Percentiles rank a stretch among this genome's conserved stretches.
phyloP scores from a whole-genome alignment of 768 basidiomycete genomes.

The Krasilnikovozyma curviuscula region DNA sequence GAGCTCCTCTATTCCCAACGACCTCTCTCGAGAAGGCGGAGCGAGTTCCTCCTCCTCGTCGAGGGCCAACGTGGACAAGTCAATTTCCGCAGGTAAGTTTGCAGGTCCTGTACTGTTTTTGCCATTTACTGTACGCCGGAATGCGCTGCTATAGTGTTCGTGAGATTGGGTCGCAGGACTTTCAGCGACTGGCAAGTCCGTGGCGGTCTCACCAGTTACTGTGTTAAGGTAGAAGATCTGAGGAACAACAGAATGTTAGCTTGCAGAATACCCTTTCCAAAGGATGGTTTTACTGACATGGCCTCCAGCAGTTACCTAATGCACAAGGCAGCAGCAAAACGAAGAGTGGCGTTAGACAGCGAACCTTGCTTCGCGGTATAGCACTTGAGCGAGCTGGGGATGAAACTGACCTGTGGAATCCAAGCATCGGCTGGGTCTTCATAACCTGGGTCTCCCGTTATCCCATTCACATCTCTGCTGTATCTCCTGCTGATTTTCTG shows the following conservation, averaged over 20 bases:
- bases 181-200: slow-evolving; percentile 44
- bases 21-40: background rate
- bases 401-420: slow-evolving; percentile 42
- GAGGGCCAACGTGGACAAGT: slow-evolving; percentile 1
- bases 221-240: slow-evolving; percentile 94
- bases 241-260: background rate
- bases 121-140: slow-evolving; percentile 10
- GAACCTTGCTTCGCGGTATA: too few species aligned
- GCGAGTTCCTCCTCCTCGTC: background rate
- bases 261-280: background rate
- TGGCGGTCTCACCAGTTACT: slow-evolving; percentile 35
- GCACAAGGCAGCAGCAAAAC: too few species aligned
- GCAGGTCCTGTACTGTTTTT: slow-evolving; percentile 12
- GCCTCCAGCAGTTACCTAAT: slow-evolving; percentile 46
- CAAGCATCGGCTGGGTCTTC: slow-evolving; percentile 30
- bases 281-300: slow-evolving; percentile 36
- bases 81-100: background rate
- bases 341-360: too few species aligned
- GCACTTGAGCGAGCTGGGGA: too few species aligned
- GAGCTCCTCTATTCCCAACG: background rate
- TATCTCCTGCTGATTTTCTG: slow-evolving; percentile 14
- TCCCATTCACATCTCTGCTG: slow-evolving; percentile 15
- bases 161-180: slow-evolving; percentile 6
- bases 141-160: slow-evolving; percentile 11
- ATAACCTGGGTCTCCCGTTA: background rate